These are phyloP conservation scores for Debaryomyces fabryi DNA, from an alignment of 1,139 yeast species.

Conservation along the genomic window DNA sequence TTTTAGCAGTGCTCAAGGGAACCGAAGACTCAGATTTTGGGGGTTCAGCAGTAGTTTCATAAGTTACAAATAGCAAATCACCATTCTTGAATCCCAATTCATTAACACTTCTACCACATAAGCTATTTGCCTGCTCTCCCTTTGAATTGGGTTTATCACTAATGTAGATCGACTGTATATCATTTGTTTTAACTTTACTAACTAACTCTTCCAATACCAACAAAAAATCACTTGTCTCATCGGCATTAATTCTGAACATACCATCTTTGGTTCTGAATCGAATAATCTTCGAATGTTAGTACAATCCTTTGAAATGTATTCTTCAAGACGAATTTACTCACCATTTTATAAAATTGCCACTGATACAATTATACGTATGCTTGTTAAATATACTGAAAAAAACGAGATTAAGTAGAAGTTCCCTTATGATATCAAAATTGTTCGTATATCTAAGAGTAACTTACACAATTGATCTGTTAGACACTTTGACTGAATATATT, in stretches of 20 bases:
- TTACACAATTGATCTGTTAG: background rate
- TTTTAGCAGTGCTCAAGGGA: background rate
- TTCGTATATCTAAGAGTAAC: background rate
- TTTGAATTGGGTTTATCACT: slow-evolving; percentile 51
- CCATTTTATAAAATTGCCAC: slow-evolving; percentile 9
- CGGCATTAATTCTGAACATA: slow-evolving; percentile 66
- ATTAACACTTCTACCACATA: slow-evolving; percentile 49
- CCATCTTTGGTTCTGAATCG: slow-evolving; percentile 88
- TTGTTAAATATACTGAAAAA: background rate
- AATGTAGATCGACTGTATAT: slow-evolving; percentile 38
- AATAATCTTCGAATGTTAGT: slow-evolving; percentile 34
- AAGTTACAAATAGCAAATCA: slow-evolving; percentile 71
- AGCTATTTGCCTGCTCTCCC: slow-evolving; percentile 47
- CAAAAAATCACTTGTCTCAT: slow-evolving; percentile 49
- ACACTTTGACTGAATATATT: background rate
- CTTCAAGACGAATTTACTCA: background rate
- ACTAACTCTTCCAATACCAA: slow-evolving; percentile 49
- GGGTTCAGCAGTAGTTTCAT: slow-evolving; percentile 28
- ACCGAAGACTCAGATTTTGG: background rate
- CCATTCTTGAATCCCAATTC: slow-evolving; percentile 74
- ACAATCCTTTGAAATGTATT: background rate
- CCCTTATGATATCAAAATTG: background rate
- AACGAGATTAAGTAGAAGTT: background rate
- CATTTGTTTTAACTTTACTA: slow-evolving; percentile 34
- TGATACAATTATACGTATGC: background rate